phyloP scores from a whole-genome alignment of 192 early-diverging fungal species.

The Coemansia sp. region DNA sequence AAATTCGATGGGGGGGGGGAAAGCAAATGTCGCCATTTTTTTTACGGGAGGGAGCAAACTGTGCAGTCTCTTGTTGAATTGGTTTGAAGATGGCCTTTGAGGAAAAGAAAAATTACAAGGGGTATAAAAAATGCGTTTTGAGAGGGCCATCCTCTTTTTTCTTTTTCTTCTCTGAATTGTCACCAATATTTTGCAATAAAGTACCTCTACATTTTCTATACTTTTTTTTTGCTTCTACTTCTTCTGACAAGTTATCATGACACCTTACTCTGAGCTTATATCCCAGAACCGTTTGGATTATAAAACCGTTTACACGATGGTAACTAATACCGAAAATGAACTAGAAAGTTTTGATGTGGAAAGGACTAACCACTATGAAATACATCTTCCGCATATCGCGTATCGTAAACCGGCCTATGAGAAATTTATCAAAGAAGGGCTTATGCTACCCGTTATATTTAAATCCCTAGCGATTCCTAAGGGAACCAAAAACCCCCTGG shows the following conservation, averaged over 20 bases:
- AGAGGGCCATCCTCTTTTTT: neutral
- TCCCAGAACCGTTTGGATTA: no score
- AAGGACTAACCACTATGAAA: neutral
- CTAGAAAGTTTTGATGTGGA: neutral
- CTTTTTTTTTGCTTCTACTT: no score
- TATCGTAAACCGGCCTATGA: neutral
- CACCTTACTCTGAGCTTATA: neutral
- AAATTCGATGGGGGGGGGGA: neutral
- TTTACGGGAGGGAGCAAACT: neutral
- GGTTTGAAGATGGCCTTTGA: neutral
- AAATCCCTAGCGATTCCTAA: neutral
- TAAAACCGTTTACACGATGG: no score
- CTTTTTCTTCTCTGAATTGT: neutral
- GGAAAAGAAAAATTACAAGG: neutral
- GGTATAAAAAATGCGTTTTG: neutral
- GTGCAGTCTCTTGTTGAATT: neutral
- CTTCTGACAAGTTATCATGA: neutral
- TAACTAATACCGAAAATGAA: neutral
- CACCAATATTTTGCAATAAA: neutral
- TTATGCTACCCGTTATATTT: neutral
- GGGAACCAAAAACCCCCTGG: neutral
- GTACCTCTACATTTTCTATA: no score
- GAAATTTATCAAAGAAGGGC: neutral
- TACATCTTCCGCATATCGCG: neutral
- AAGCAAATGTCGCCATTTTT: neutral